Base-by-base conservation (phyloP, 495 filamentous ascomycete genomes). In the Hypomontagnella submonticulosa region DNA sequence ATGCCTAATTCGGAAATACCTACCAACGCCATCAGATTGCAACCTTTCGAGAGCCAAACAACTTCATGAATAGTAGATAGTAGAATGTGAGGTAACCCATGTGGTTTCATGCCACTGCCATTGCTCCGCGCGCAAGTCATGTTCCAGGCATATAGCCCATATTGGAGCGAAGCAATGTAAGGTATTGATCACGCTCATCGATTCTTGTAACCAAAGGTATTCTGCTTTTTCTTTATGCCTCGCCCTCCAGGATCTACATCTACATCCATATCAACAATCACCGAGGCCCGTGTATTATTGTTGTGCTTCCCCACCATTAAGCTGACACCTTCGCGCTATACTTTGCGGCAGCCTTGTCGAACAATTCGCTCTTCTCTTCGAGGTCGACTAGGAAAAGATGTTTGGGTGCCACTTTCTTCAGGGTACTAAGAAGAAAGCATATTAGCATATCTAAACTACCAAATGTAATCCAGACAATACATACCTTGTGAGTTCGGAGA, bases 261-360 rank as follows among this genome's bases (percentile, higher is more conserved):
- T 61, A 62, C 52, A 15, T 50, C 46, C 56, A 61, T 51, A 58
- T 60, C 50, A 51, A 38, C 49, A 32, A 38, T 51, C 54, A 15
- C n/a, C 9, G 36, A 33, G 11, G 9, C 10, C 36, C 41, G 9
- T 19, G 37, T 32, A 34, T n/a, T 37, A 43, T 38, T 58, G 10
- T 16, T 9, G 15, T 12, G n/a, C n/a, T 11, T n/a, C 32, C 18
- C 6, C 40, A 7, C 5, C 10, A 70, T 72, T 71, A 90, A 53
- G 86, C 85, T 13, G 85, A 79, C 44, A 89, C 88, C 77, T 89
- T 92, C 9, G 90, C 83, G 43, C 87, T 83, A 75, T 90, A 94
- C 76, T 92, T 95, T 2, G 83, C 79, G 4, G 91, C 91, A 4
- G 91, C 89, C 59, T 86, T 87, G 73, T 95, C 92, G 71, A 96